Conservation (phyloP, 805 yeast genomes). For the Kazachstania psychrophila region DNA sequence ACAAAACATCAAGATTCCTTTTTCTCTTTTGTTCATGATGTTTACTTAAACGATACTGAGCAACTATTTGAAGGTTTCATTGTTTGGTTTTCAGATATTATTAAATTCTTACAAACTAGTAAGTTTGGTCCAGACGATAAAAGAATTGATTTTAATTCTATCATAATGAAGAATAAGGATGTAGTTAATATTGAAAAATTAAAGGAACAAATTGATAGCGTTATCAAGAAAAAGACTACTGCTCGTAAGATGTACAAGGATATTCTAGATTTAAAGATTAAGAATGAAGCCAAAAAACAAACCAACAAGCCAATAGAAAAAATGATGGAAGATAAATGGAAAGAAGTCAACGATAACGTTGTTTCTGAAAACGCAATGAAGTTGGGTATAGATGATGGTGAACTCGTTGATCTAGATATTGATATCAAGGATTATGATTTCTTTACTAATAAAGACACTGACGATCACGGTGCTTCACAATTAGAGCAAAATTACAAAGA, state of each 20-base stretch:
- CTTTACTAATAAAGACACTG: slow-evolving; percentile 6
- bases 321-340: slow-evolving; percentile 35
- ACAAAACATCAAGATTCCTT: slow-evolving; percentile 64
- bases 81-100: slow-evolving; percentile 61
- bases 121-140: slow-evolving; percentile 34
- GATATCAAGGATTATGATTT: slow-evolving; percentile 26
- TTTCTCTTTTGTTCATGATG: slow-evolving; percentile 68
- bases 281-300: slow-evolving; percentile 10
- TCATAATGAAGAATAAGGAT: slow-evolving; percentile 23
- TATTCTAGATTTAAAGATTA: slow-evolving; percentile 19
- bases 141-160: slow-evolving; percentile 37
- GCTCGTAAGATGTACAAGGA: slow-evolving; percentile 29
- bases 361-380: slow-evolving; percentile 36
- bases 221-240: slow-evolving; percentile 30
- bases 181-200: slow-evolving; percentile 26
- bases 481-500: slow-evolving; percentile 28
- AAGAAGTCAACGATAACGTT: slow-evolving; percentile 35
- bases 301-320: slow-evolving; percentile 17
- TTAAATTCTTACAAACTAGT: slow-evolving; percentile 55
- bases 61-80: slow-evolving; percentile 64
- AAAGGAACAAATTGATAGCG: slow-evolving; percentile 32
- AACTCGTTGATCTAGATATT: slow-evolving; percentile 35
- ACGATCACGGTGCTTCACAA: too few species aligned
- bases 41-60: slow-evolving; percentile 68
- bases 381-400: slow-evolving; percentile 42